A percentile compares a stretch with the other conserved stretches of the same genome.
These are phyloP conservation scores for Pleurotus salmoneostramineus DNA, from an alignment of 768 basidiomycete species.

Conservation along the genomic window DNA sequence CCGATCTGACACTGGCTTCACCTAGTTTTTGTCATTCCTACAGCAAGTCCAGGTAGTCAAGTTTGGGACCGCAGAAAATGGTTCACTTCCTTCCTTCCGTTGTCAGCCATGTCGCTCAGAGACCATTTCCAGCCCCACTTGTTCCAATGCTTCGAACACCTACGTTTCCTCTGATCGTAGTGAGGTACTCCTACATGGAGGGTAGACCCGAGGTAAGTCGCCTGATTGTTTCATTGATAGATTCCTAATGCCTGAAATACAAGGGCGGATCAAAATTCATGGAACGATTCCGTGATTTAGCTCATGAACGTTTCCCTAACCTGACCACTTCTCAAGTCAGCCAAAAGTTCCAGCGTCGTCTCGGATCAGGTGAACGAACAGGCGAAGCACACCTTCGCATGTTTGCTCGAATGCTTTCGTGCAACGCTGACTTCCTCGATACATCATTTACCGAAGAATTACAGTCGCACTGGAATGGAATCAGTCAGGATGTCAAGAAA, in stretches of 20 bases:
- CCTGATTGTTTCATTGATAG: neutral
- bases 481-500: constrained; percentile 10
- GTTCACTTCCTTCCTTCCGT: neutral
- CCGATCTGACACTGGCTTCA: neutral
- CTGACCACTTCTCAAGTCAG: constrained; percentile 10
- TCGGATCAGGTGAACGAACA: constrained; percentile 12
- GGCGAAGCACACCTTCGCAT: constrained; percentile 14
- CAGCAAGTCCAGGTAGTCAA: constrained; percentile 12
- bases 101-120: neutral
- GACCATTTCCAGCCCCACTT: constrained; percentile 10
- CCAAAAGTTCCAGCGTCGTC: constrained; percentile 12
- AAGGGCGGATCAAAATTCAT: constrained; percentile 17
- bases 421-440: constrained; percentile 14
- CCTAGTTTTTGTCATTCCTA: constrained; percentile 11
- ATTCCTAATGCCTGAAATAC: neutral
- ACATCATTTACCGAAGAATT: constrained; percentile 10
- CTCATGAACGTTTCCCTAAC: constrained; percentile 12
- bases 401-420: constrained; percentile 17
- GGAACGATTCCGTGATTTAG: constrained; percentile 11
- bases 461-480: constrained; percentile 18
- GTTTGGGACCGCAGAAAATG: constrained; percentile 11
- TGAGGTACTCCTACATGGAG: constrained; percentile 16
- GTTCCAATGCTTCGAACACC: constrained; percentile 18
- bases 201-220: constrained; percentile 11
- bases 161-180: constrained; percentile 13